Conservation (phyloP, 306 rosid species). For the Cucurbita ficifolia region DNA sequence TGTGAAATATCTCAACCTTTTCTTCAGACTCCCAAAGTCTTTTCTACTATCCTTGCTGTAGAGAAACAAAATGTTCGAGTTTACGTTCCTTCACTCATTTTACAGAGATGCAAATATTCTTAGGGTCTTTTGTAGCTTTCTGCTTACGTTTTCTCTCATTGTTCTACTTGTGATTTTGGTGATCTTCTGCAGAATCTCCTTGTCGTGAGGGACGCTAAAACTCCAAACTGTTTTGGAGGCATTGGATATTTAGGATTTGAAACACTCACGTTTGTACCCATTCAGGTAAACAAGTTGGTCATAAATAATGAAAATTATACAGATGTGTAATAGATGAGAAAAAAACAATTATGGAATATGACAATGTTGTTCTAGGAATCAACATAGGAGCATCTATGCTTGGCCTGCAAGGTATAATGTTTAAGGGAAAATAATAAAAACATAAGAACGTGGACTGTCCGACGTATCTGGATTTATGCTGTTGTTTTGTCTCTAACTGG, state of each 20-base stretch:
- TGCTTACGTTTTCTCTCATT: not conserved
- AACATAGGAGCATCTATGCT: not conserved
- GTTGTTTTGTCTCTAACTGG: not conserved
- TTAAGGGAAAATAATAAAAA: not conserved
- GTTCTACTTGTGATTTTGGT: constrained; percentile 4
- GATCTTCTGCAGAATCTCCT: constrained; percentile 67
- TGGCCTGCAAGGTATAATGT: not conserved
- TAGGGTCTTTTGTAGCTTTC: not conserved
- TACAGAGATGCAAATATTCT: not conserved
- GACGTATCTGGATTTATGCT: not conserved
- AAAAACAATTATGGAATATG: not conserved
- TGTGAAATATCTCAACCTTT: not conserved
- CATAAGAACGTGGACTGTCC: not conserved
- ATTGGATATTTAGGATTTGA: constrained; percentile 65
- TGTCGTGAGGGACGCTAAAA: constrained; percentile 39
- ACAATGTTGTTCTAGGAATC: not conserved
- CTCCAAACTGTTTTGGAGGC: constrained; percentile 85
- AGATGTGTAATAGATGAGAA: not conserved
- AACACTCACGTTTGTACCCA: constrained; percentile 79
- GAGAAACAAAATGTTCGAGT: not conserved
- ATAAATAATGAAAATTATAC: not conserved
- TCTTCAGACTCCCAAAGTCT: not conserved
- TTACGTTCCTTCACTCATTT: not conserved
- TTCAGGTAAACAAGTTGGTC: constrained; percentile 44
- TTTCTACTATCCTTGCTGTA: not conserved